Percentiles rank a stretch among this genome's conserved stretches.
phyloP scores from a whole-genome alignment of 148 eudicot genomes.

The Pouteria glomerata region DNA sequence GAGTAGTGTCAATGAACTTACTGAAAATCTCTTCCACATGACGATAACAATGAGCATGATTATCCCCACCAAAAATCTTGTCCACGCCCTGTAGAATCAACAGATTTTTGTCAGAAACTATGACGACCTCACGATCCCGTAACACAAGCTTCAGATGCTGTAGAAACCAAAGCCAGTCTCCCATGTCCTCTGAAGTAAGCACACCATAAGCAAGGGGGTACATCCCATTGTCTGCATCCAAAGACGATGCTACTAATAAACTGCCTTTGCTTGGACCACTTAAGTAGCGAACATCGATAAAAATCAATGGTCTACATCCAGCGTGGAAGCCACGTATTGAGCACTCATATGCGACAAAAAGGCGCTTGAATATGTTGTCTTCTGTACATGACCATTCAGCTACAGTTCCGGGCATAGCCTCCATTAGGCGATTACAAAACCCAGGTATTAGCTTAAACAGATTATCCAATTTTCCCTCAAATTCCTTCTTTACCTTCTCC shows the following conservation, averaged over 20 bases:
- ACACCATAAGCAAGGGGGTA: conserved; percentile 11
- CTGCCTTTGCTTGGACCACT: background rate
- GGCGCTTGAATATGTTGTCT: conserved; percentile 5
- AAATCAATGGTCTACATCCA: conserved; percentile 10
- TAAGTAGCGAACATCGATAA: conserved; percentile 4
- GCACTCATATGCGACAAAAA: conserved; percentile 7
- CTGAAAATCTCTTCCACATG: background rate
- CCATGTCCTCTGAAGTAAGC: conserved; percentile 1
- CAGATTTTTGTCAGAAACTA: conserved; percentile 4
- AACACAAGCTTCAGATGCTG: conserved; percentile 7
- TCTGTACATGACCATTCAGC: conserved; percentile 10
- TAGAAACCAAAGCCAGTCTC: conserved; percentile 9
- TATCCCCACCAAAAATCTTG: conserved; percentile 5
- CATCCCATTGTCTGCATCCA: conserved; percentile 11
- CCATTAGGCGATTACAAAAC: conserved; percentile 2
- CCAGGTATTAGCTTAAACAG: conserved; percentile 4
- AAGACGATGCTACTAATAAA: conserved; percentile 5
- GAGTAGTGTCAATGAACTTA: conserved; percentile 1
- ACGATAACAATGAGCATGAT: conserved; percentile 10
- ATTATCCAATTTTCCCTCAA: conserved; percentile 2
- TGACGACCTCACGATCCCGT: conserved; percentile 1
- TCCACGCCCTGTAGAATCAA: background rate
- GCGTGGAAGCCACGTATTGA: conserved; percentile 10
- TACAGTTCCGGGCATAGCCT: conserved; percentile 5
- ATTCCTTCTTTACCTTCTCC: conserved; percentile 6